phyloP scores from a whole-genome alignment of 148 eudicot species.

The Diospyros kaki region DNA sequence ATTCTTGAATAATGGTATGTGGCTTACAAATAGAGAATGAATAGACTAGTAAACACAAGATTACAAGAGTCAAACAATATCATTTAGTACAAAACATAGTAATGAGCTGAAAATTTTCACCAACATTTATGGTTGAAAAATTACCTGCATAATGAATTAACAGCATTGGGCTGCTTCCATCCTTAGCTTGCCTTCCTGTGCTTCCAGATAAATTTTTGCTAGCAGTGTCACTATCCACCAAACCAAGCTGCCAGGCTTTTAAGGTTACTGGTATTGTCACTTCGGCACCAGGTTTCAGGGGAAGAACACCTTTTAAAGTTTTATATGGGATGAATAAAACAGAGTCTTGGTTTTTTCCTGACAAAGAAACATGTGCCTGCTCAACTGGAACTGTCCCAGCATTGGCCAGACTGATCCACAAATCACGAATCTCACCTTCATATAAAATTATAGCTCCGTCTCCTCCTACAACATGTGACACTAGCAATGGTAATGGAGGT shows the following conservation, averaged over 20 bases:
- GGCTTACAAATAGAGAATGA: no score
- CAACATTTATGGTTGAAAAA: no score
- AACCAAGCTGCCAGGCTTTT: conserved; percentile 86
- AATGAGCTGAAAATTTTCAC: no score
- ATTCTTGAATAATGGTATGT: no score
- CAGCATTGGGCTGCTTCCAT: no score
- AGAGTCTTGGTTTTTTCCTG: conserved; percentile 93
- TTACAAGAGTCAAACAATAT: no score
- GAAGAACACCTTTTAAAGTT: conserved; percentile 68
- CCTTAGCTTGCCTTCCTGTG: no score
- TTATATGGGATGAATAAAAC: conserved; percentile 64
- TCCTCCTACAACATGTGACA: conserved; percentile 83
- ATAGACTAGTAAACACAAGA: no score
- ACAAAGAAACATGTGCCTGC: conserved; percentile 83
- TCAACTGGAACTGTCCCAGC: conserved; percentile 95
- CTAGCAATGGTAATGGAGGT: conserved; percentile 54
- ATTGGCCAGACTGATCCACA: conserved; percentile 80
- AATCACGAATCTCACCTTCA: conserved; percentile 91
- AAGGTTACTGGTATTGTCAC: conserved; percentile 76
- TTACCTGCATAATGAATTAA: no score
- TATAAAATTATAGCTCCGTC: conserved; percentile 87
- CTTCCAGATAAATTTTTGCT: no score
- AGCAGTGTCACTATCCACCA: background rate
- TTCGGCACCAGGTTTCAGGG: conserved; percentile 89
- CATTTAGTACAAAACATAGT: no score